Evolutionary conservation across 257 asterid species (phyloP).

Genomic region (Knoxia roxburghii): DNA sequence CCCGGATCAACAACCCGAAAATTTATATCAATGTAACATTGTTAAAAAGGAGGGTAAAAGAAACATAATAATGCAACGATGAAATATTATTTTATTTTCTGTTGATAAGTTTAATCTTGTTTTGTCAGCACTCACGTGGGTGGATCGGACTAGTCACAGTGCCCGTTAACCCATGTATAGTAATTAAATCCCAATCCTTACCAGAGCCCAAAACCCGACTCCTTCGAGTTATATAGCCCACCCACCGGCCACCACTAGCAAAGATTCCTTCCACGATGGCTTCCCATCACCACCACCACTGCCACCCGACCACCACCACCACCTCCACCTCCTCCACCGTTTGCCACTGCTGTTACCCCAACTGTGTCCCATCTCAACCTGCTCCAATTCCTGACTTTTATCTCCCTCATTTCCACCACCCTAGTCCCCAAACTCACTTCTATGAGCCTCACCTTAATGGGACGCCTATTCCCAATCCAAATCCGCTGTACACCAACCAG

Average conservation of each 20-base stretch:
- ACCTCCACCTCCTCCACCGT: conserved; percentile 25
- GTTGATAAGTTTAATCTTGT: too few relatives aligned
- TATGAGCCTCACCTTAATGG: conserved; percentile 17
- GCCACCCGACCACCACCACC: conserved; percentile 22
- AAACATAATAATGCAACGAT: too few relatives aligned
- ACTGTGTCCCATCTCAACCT: conserved; percentile 25
- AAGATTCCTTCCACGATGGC: conserved; percentile 42
- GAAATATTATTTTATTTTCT: too few relatives aligned
- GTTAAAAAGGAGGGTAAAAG: too few relatives aligned
- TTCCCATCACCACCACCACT: conserved; percentile 23
- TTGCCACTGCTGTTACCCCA: conserved; percentile 22
- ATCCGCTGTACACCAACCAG: conserved; percentile 15
- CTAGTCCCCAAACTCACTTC: conserved; percentile 29
- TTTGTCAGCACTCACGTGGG: conserved; percentile 14
- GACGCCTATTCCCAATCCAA: not conserved
- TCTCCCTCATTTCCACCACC: conserved; percentile 24
- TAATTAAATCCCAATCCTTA: not conserved
- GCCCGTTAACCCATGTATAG: not conserved
- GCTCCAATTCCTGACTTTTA: conserved; percentile 35
- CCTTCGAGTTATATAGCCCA: too few relatives aligned
- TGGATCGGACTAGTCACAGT: not conserved
- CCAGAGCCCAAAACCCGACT: not conserved
- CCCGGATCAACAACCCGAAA: too few relatives aligned
- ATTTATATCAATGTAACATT: too few relatives aligned
- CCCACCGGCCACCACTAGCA: not conserved